Evolutionary conservation across 768 basidiomycete species (phyloP).

Genomic region (Lentinula edodes): DNA sequence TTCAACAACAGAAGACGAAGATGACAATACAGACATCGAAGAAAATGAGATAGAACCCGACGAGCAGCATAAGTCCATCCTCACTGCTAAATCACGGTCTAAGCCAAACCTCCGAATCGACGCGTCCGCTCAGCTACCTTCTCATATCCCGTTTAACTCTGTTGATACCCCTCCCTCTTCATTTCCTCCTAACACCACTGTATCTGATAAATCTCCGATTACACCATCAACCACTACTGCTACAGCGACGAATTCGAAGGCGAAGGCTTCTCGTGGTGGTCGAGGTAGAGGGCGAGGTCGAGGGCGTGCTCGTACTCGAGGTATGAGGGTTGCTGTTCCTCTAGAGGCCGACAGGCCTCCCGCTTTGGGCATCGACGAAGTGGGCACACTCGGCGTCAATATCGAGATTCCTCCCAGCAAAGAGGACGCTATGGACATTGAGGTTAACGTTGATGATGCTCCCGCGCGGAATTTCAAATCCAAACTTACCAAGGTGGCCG

Average conservation of each 20-base stretch:
- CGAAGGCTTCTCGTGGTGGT: slow-evolving; percentile 1
- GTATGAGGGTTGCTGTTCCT: not conserved
- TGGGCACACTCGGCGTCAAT: slow-evolving; percentile 6
- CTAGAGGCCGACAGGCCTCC: not conserved
- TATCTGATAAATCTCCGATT: not conserved
- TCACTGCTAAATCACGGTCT: not conserved
- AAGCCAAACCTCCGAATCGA: slow-evolving; percentile 5
- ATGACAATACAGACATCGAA: slow-evolving; percentile 6
- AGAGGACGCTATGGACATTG: not conserved
- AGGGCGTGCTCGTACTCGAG: not conserved
- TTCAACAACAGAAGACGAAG: slow-evolving; percentile 10
- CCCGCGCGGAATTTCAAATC: not conserved
- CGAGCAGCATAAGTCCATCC: not conserved
- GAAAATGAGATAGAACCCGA: slow-evolving; percentile 2
- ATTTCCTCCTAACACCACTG: not conserved
- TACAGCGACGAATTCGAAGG: not conserved
- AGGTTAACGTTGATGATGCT: not conserved
- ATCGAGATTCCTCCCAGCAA: slow-evolving; percentile 11
- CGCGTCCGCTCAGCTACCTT: slow-evolving; percentile 1
- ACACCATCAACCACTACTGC: not conserved
- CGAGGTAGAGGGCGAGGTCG: slow-evolving; percentile 4
- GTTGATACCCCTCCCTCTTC: not conserved
- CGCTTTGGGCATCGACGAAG: not conserved
- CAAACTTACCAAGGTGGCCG: not conserved
- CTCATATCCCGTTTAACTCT: not conserved